Evolutionary conservation across 306 rosid genomes (phyloP).

Genomic region (Vigna nakashimae): DNA sequence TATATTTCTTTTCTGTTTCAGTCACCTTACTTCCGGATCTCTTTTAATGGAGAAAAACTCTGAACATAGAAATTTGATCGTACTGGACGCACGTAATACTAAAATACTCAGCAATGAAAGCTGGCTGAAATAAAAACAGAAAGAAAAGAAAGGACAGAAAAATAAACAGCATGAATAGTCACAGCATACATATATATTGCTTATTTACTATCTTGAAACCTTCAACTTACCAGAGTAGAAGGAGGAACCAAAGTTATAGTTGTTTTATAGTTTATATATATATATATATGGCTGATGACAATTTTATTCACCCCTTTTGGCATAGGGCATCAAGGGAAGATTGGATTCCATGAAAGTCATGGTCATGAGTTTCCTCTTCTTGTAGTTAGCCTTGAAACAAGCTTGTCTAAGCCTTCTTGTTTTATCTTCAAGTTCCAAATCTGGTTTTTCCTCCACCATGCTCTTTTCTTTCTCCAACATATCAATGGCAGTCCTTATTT

Average conservation of each 20-base stretch:
- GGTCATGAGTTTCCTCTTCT: constrained; percentile 67
- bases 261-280: not conserved
- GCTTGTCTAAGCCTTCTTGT: constrained; percentile 88
- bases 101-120: not conserved
- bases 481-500: constrained; percentile 54
- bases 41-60: not conserved
- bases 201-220: no score
- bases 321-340: not conserved
- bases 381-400: constrained; percentile 85
- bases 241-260: not conserved
- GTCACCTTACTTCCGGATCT: no score
- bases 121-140: not conserved
- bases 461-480: constrained; percentile 70
- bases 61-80: not conserved
- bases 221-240: not conserved
- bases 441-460: constrained; percentile 72
- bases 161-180: not conserved
- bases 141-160: not conserved
- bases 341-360: constrained; percentile 39
- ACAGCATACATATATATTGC: not conserved
- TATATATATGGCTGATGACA: constrained; percentile 3
- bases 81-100: not conserved
- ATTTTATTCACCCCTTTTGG: not conserved
- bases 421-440: constrained; percentile 63
- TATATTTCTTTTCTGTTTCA: no score